Evolutionary conservation across 352 stramenopile species (phyloP).

Genomic region (Phytophthora agathidicida): DNA sequence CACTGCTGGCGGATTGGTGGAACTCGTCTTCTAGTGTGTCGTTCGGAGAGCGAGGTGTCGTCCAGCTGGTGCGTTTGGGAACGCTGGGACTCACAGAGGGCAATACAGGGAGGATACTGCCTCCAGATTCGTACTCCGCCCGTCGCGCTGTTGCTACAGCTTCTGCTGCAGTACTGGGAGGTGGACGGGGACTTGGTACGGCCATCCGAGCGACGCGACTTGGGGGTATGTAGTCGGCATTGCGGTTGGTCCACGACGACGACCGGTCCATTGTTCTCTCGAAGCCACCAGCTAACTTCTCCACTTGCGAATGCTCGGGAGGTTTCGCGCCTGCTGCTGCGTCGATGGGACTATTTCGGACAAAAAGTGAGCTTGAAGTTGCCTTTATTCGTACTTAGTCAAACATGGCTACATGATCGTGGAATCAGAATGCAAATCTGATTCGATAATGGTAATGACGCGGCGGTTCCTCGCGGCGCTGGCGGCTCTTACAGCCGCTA

Average conservation of each 20-base stretch:
- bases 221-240: slow-evolving; percentile 20
- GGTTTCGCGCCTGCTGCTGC: slow-evolving; percentile 14
- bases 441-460: slow-evolving; percentile 26
- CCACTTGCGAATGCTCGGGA: slow-evolving; percentile 9
- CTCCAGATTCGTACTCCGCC: slow-evolving; percentile 22
- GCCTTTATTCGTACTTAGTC: slow-evolving; percentile 11
- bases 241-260: slow-evolving; percentile 24
- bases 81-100: slow-evolving; percentile 33
- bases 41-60: slow-evolving; percentile 39
- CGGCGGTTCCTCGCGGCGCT: slow-evolving; percentile 17
- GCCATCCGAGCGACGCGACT: slow-evolving; percentile 31
- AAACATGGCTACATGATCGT: slow-evolving; percentile 3
- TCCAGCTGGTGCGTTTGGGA: slow-evolving; percentile 55
- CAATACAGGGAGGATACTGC: slow-evolving; percentile 46
- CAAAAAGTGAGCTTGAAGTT: too few relatives aligned
- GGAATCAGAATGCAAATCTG: slow-evolving; percentile 14
- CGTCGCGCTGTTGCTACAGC: slow-evolving; percentile 32
- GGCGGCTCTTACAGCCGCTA: slow-evolving; percentile 8
- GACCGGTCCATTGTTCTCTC: slow-evolving; percentile 21
- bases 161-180: slow-evolving; percentile 19
- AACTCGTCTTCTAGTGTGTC: slow-evolving; percentile 14
- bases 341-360: too few relatives aligned
- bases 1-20: slow-evolving; percentile 7
- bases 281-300: too few relatives aligned
- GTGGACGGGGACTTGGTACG: slow-evolving; percentile 33